Conservation (phyloP, 805 yeast genomes). For the Nakazawaea holstii region DNA sequence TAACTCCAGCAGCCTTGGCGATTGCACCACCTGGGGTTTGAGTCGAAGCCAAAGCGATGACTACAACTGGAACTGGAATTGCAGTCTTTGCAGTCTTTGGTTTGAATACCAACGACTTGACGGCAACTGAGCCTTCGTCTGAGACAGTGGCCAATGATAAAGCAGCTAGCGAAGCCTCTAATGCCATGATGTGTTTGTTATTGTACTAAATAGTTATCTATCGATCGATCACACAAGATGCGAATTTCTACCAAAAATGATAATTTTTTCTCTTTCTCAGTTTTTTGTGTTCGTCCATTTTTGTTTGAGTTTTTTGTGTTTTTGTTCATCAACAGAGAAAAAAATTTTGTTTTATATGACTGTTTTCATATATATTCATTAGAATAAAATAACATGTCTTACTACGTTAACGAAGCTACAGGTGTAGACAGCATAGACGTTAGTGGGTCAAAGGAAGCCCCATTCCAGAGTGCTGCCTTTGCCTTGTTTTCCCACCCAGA, state of each 20-base stretch:
- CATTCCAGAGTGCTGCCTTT: conserved; percentile 79
- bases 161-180: conserved; percentile 63
- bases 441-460: conserved; percentile 62
- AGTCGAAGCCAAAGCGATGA: conserved; percentile 68
- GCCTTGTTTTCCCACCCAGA: conserved; percentile 56
- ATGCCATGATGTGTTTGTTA: conserved; percentile 42
- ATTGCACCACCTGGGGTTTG: conserved; percentile 61
- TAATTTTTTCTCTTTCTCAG: too few relatives aligned
- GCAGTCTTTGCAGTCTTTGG: conserved; percentile 87
- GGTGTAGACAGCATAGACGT: conserved; percentile 59
- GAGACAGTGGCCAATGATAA: conserved; percentile 55
- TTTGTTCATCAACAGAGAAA: too few relatives aligned
- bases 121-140: conserved; percentile 44
- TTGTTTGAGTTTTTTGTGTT: too few relatives aligned
- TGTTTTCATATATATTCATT: too few relatives aligned
- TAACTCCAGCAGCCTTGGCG: conserved; percentile 63
- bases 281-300: too few relatives aligned
- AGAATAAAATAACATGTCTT: conserved; percentile 14
- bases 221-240: too few relatives aligned
- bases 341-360: too few relatives aligned
- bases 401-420: conserved; percentile 68
- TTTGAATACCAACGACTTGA: conserved; percentile 81
- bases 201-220: not conserved
- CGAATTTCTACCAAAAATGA: too few relatives aligned
- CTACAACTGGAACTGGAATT: conserved; percentile 72